A percentile compares a stretch with the other conserved stretches of the same genome.
Conservation (phyloP, 352 stramenopile genomes). For the Phytophthora sansomeana region DNA sequence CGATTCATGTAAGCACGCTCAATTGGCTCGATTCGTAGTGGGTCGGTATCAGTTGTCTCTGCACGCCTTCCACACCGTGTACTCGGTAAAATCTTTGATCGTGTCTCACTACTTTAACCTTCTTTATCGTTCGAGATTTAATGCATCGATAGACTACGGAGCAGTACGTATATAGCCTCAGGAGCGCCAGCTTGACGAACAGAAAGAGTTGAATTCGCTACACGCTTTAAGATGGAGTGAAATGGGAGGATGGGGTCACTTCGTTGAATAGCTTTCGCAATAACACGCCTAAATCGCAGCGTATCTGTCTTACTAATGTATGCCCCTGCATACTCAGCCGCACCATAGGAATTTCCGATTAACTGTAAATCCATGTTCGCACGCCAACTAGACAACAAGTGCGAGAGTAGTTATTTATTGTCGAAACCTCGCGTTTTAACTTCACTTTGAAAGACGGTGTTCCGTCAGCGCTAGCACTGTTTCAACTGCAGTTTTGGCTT, state of each 20-base stretch:
- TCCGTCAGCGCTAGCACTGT: neutral
- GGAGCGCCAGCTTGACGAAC: no score
- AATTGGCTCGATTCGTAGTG: no score
- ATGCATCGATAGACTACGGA: no score
- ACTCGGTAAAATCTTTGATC: no score
- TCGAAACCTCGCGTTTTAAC: slow-evolving; percentile 9
- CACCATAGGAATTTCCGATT: neutral
- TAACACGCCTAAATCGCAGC: neutral
- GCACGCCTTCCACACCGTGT: no score
- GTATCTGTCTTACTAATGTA: neutral
- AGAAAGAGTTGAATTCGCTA: neutral
- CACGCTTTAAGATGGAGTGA: neutral
- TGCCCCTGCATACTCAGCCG: neutral
- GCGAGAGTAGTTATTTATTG: slow-evolving; percentile 26
- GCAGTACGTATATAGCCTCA: no score
- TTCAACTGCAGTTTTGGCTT: neutral
- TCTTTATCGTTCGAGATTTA: no score
- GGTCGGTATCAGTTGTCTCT: no score
- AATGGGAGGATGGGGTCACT: neutral
- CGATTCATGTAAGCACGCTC: no score
- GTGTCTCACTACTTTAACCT: no score
- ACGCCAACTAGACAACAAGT: slow-evolving; percentile 11
- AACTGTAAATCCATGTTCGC: neutral
- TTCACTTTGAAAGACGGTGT: slow-evolving; percentile 17
- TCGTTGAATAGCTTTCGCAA: neutral